Evolutionary conservation across 306 rosid genomes (phyloP), one percentile per base, ranked within the genome.

Genomic region (Vigna unguiculata): DNA sequence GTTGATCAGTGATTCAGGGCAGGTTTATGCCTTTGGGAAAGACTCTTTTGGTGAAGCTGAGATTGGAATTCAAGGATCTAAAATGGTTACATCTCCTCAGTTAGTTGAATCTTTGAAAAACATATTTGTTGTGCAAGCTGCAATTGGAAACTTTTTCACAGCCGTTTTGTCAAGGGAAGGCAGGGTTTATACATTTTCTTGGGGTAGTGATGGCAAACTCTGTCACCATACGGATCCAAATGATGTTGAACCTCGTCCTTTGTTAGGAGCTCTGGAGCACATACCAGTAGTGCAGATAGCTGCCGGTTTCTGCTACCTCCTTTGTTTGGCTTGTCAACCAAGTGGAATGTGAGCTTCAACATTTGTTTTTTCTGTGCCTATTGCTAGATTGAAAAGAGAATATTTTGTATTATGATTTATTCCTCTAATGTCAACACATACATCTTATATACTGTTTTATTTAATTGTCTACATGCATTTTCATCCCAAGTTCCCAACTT

Each of bases 271-370:
- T 15, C 88, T 92, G 6, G 93, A 92, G 74, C 78, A 88, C 79
- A 84, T 75, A 43, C 92, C 97, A 17, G 92, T 92, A 58, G 97
- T 90, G 19, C 97, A 92, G 80, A 92, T 92, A 73, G 93, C 93
- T 55, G 97, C 93, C 49, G 97, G 97, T 49, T 92, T 88, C 83
- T 92, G 96, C 87, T 92, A 88, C 83, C 90, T 92, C 65, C 97
- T 92, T 82, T 93, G 93, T 81, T 88, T 92, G 79, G 90, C 93
- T 67, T 92, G 90, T 84, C 87, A 90, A 72, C 90, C 93, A 15
- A 86, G 60, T 67, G 96, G 96, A 80, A 92, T 88, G 97, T 92
- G 77, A 92, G 97, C 78, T 52, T 11, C 67, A 36, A n/a, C n/a
- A n/a, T n/a, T n/a, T n/a, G n/a, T n/a, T n/a, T 52, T 13, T 59